These are phyloP conservation scores for Wickerhamomyces xylosicus DNA, from an alignment of 805 yeast species.

Conservation along the genomic window DNA sequence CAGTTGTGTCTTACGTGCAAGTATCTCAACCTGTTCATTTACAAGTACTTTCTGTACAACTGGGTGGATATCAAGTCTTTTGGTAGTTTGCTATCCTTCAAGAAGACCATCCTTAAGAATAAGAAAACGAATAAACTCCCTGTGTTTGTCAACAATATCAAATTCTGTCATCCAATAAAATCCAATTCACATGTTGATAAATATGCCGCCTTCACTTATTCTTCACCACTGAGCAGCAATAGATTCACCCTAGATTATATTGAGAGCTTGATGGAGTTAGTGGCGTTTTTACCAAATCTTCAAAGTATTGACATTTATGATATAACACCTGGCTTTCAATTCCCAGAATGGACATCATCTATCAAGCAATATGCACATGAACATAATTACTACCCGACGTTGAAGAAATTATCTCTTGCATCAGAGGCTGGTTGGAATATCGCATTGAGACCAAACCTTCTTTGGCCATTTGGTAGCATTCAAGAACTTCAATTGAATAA, in stretches of 20 bases:
- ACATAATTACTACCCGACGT: conserved; percentile 16
- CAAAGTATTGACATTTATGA: conserved; percentile 29
- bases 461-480: conserved; percentile 35
- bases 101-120: conserved; percentile 26
- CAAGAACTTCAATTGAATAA: conserved; percentile 33
- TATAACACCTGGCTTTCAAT: conserved; percentile 40
- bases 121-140: conserved; percentile 16
- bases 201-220: no score
- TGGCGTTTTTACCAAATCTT: conserved; percentile 38
- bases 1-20: conserved; percentile 25
- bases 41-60: conserved; percentile 28
- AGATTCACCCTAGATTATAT: conserved; percentile 18
- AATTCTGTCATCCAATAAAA: conserved; percentile 12
- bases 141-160: conserved; percentile 12
- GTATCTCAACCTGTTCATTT: conserved; percentile 26
- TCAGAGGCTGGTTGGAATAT: conserved; percentile 43
- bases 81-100: conserved; percentile 19
- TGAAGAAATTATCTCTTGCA: conserved; percentile 26
- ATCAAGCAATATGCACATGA: conserved; percentile 17
- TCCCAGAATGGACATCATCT: conserved; percentile 22
- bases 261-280: conserved; percentile 28
- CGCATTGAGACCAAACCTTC: conserved; percentile 36
- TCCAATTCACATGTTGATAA: not conserved
- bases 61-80: conserved; percentile 19
- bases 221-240: conserved; percentile 10